phyloP scores from a whole-genome alignment of 306 rosid genomes.

The Bauhinia variegata region DNA sequence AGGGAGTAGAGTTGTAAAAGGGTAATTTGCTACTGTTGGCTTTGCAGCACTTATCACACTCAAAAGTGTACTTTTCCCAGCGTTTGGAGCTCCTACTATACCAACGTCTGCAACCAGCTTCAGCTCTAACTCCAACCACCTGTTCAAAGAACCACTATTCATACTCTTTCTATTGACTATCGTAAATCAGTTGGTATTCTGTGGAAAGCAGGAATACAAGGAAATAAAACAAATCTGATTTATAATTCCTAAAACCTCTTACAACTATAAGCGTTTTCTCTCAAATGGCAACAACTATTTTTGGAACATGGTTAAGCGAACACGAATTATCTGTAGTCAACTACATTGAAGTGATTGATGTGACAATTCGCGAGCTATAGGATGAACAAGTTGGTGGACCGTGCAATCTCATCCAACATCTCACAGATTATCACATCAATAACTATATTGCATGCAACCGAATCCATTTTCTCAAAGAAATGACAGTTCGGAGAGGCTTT shows the following conservation, averaged over 20 bases:
- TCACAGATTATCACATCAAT: no score
- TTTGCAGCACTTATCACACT: constrained; percentile 96
- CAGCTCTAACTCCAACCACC: constrained; percentile 97
- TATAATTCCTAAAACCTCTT: constrained; percentile 6
- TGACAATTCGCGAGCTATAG: no score
- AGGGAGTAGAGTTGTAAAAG: constrained; percentile 94
- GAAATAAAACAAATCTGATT: background rate
- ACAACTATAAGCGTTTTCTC: constrained; percentile 15
- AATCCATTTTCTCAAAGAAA: constrained; percentile 3
- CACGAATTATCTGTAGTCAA: no score
- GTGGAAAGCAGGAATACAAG: constrained; percentile 17
- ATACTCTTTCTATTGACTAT: constrained; percentile 5
- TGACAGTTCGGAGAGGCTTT: background rate
- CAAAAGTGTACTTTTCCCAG: constrained; percentile 94
- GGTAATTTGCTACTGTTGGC: constrained; percentile 89
- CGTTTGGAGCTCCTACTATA: constrained; percentile 95
- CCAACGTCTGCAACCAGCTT: constrained; percentile 99
- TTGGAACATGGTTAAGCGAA: constrained; percentile 7
- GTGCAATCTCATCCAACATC: no score
- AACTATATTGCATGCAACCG: no score
- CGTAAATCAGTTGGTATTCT: background rate
- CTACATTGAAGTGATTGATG: no score
- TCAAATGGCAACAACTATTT: constrained; percentile 3
- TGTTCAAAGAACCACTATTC: constrained; percentile 49
- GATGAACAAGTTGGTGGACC: no score